Evolutionary conservation across 2,329 filamentous ascomycete genomes (phyloP).

Genomic region (Pseudogymnoascus sp.): DNA sequence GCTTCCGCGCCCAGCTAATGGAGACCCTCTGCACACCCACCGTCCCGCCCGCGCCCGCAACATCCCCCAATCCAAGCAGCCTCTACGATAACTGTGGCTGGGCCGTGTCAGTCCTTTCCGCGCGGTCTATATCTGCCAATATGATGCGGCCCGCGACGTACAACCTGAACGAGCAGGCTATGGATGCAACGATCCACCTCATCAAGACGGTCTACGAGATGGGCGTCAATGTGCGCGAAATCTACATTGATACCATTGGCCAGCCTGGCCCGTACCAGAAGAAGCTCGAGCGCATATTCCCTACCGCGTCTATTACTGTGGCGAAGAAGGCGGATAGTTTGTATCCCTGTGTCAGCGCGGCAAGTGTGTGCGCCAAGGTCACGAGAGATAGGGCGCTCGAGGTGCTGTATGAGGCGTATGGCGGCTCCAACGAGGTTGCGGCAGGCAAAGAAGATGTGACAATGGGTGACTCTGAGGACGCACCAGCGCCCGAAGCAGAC

Average conservation of each 20-base stretch:
- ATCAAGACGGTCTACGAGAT: constrained; percentile 67
- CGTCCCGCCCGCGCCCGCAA: background rate
- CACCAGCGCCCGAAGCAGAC: constrained; percentile 31
- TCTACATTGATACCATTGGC: constrained; percentile 94
- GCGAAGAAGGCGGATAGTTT: constrained; percentile 88
- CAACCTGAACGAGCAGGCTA: constrained; percentile 92
- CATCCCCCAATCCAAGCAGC: constrained; percentile 30
- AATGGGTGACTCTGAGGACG: constrained; percentile 17
- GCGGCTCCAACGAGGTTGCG: constrained; percentile 19
- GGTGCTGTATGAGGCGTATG: constrained; percentile 55
- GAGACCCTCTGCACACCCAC: constrained; percentile 57
- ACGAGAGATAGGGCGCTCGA: constrained; percentile 87
- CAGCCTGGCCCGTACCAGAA: constrained; percentile 74
- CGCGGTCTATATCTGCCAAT: constrained; percentile 35
- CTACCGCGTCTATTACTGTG: constrained; percentile 63
- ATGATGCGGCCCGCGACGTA: constrained; percentile 45
- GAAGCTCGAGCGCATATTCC: constrained; percentile 76
- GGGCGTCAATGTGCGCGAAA: constrained; percentile 76
- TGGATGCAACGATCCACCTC: constrained; percentile 80
- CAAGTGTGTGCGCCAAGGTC: constrained; percentile 92
- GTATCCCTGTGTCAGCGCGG: constrained; percentile 87
- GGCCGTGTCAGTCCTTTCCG: constrained; percentile 73
- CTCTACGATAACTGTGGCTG: constrained; percentile 65
- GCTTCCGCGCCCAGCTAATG: constrained; percentile 66
- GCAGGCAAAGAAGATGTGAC: constrained; percentile 25